A percentile compares a stretch with the other conserved stretches of the same genome.
Conservation (phyloP, 768 basidiomycete genomes). For the Chalciporus sphaerocephalus region DNA sequence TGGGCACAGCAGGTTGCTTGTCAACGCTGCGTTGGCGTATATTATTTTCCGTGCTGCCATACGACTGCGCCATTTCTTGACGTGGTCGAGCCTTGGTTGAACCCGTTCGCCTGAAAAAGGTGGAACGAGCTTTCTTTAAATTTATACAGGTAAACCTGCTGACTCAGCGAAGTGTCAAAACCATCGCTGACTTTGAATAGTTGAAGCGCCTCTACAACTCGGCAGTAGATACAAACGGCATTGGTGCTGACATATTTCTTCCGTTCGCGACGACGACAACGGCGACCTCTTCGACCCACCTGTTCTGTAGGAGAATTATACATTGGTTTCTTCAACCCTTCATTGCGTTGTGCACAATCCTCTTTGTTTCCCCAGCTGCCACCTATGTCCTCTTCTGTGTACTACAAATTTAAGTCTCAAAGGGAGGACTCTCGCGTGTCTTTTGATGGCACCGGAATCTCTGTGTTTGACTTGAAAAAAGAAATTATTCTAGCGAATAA, state of each 20-base stretch:
- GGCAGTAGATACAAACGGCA: background rate
- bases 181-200: slow-evolving; percentile 6
- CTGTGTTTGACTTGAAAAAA: slow-evolving; percentile 98
- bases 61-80: slow-evolving; percentile 27
- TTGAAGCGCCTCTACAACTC: slow-evolving; percentile 23
- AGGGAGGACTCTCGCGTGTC: slow-evolving; percentile 92
- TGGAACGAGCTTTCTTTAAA: slow-evolving; percentile 17
- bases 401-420: slow-evolving; percentile 96
- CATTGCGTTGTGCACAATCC: slow-evolving; percentile 14
- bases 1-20: slow-evolving; percentile 8
- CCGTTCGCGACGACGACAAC: slow-evolving; percentile 18
- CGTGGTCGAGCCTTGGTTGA: background rate
- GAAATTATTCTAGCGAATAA: slow-evolving; percentile 97
- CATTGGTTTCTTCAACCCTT: slow-evolving; percentile 10
- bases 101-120: slow-evolving; percentile 3
- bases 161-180: slow-evolving; percentile 12
- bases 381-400: slow-evolving; percentile 86
- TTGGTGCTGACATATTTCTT: slow-evolving; percentile 9
- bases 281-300: slow-evolving; percentile 4
- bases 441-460: slow-evolving; percentile 98
- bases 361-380: slow-evolving; percentile 12
- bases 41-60: slow-evolving; percentile 19
- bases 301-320: slow-evolving; percentile 22
- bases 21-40: slow-evolving; percentile 31
- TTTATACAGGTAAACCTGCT: slow-evolving; percentile 3